Base-by-base conservation (phyloP, 2,329 filamentous ascomycete genomes). In the Penicillium thymicola region DNA sequence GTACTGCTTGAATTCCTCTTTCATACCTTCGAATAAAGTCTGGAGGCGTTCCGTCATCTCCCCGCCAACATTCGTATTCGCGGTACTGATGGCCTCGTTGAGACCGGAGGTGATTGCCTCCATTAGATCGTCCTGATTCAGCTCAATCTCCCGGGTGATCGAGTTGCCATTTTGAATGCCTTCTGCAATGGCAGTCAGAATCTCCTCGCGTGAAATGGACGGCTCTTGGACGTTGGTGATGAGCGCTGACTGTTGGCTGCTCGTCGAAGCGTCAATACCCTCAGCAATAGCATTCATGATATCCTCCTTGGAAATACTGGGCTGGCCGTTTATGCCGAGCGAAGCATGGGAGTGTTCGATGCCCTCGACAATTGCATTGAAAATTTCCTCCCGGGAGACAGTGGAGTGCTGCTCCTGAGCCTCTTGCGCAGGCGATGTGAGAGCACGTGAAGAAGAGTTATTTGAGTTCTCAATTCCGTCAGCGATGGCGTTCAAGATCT, bases 1-100 rank as follows among this genome's bases (percentile, higher is more conserved):
- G 64, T 91, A 93, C 65, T 93, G 85, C 71, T 92, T 92, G 71
- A 88, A 85, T 64, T 87, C 84, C 5, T 77, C 76, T 55, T 83
- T 84, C 78, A 88, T 85, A 40, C 80, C 81, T 37, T 85, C 79
- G 25, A 87, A 75, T 36, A 87, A 74, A 30, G 81, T 78, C 53
- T 85, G 81, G 46, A 88, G 78, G 42, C 82, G 82, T 48, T 81
- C 67, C 51, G 87, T 72, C n/a, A 87, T 82, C 58, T 85, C 79
- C 47, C 85, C 82, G 28, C 83, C 81, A 57, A 85, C 77, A 27
- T 66, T 68, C 10, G 78, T 73, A 49, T 81, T 80, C 7, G 82
- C 75, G 4, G 81, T 77, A 42, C 78, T 78, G 16, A 76, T 75
- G 3, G 79, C 79, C 51, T 81, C 79, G 51, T 84, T 80, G 7